Evolutionary conservation across 2,329 filamentous ascomycete genomes (phyloP).

Genomic region (Sclerotinia minor): DNA sequence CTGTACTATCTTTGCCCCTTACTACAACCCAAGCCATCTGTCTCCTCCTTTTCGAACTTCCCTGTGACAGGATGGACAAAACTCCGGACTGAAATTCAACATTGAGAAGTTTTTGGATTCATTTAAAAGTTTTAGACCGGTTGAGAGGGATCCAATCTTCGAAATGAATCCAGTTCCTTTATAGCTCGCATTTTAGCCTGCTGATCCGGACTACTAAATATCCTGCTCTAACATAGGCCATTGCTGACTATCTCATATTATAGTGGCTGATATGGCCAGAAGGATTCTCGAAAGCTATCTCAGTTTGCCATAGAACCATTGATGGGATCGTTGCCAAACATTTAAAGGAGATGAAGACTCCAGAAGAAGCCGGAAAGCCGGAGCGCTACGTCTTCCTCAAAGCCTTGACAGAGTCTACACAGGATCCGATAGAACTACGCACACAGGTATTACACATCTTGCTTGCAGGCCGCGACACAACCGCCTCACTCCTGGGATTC

Average conservation of each 20-base stretch:
- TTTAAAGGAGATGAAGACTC: conserved; percentile 35
- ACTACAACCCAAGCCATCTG: neutral
- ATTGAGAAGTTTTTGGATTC: too few relatives aligned
- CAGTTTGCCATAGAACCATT: conserved; percentile 47
- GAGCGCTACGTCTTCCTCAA: conserved; percentile 53
- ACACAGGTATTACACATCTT: conserved; percentile 56
- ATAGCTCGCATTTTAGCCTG: too few relatives aligned
- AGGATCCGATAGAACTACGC: conserved; percentile 48
- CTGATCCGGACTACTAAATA: too few relatives aligned
- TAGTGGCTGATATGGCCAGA: conserved; percentile 41
- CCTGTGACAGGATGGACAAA: neutral
- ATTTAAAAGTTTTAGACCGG: too few relatives aligned
- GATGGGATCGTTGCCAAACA: conserved; percentile 49
- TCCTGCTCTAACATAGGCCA: neutral
- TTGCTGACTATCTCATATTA: conserved; percentile 28
- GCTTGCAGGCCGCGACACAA: conserved; percentile 60
- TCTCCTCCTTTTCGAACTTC: too few relatives aligned
- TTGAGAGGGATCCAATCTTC: too few relatives aligned
- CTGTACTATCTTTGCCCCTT: neutral
- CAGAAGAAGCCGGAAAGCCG: conserved; percentile 32
- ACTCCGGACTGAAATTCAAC: too few relatives aligned
- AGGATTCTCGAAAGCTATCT: conserved; percentile 34
- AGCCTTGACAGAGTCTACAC: conserved; percentile 53
- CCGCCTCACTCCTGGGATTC: conserved; percentile 50
- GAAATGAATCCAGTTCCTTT: too few relatives aligned